phyloP scores from a whole-genome alignment of 257 asterid genomes.

The Plectranthus barbatus region DNA sequence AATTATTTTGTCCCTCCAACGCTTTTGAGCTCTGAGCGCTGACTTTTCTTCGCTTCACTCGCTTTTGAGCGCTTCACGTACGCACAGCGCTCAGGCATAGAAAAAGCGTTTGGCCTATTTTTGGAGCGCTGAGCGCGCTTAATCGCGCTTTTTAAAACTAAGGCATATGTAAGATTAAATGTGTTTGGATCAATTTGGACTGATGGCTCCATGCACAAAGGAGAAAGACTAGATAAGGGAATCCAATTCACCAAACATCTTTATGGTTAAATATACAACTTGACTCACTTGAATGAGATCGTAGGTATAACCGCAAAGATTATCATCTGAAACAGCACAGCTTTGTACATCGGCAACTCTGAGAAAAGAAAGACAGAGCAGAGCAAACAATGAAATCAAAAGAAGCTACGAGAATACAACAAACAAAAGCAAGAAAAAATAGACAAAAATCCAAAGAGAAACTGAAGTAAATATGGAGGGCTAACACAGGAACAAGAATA shows the following conservation, averaged over 20 bases:
- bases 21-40: too few species aligned
- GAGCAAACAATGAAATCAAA: background rate
- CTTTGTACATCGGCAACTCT: constrained; percentile 59
- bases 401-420: background rate
- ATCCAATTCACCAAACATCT: background rate
- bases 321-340: constrained; percentile 61
- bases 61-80: too few species aligned
- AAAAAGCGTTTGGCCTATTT: too few species aligned
- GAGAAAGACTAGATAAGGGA: background rate
- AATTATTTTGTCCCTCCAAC: too few species aligned
- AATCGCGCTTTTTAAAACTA: too few species aligned
- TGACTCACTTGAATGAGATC: constrained; percentile 70
- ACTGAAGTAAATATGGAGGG: too few species aligned
- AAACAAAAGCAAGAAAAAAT: constrained; percentile 7
- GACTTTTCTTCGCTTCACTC: too few species aligned
- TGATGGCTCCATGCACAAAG: background rate
- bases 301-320: constrained; percentile 83
- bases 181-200: constrained; percentile 2
- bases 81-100: too few species aligned
- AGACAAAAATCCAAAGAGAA: background rate
- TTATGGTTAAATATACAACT: constrained; percentile 1
- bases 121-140: too few species aligned
- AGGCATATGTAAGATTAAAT: background rate
- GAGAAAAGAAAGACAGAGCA: constrained; percentile 11
- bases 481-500: constrained; percentile 1